Conservation (phyloP, 2,329 filamentous ascomycete species). For the Paraphaeosphaeria minitans region DNA sequence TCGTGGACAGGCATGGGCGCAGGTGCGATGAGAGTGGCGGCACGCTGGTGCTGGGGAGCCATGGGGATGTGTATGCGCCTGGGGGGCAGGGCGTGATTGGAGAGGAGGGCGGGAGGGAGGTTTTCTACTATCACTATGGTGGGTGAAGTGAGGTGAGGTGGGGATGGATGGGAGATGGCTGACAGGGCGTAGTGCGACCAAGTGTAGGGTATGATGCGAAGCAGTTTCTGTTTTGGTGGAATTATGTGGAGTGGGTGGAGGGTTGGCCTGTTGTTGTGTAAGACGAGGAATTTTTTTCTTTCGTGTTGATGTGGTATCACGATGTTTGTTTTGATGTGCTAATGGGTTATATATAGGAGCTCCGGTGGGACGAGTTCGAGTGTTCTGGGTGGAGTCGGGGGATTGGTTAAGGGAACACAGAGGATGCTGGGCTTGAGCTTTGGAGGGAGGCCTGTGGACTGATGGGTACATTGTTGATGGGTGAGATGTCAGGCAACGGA, state of each 20-base stretch:
- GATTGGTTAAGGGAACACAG: not conserved
- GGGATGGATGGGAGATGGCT: not conserved
- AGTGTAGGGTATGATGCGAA: not conserved
- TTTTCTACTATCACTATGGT: conserved; percentile 44
- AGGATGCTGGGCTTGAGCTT: not conserved
- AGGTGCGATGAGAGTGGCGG: conserved; percentile 58
- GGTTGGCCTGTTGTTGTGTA: conserved; percentile 2
- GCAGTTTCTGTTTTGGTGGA: not conserved
- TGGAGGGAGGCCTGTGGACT: not conserved
- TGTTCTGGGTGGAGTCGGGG: not conserved
- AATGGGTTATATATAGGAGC: not conserved
- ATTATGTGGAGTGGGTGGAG: not conserved
- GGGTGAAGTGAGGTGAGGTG: conserved; percentile 1
- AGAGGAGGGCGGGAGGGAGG: conserved; percentile 19
- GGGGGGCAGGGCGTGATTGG: conserved; percentile 38
- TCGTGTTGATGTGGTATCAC: not conserved
- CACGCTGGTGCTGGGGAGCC: conserved; percentile 62
- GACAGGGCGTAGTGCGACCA: not conserved
- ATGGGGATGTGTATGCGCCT: conserved; percentile 51
- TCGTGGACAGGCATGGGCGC: conserved; percentile 42
- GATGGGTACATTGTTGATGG: not conserved
- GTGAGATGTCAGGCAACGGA: no score
- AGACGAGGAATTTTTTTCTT: not conserved
- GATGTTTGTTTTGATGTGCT: not conserved
- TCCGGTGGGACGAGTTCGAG: not conserved